These are phyloP conservation scores for Phytophthora multivora DNA, from an alignment of 352 stramenopile species.

Conservation along the genomic window DNA sequence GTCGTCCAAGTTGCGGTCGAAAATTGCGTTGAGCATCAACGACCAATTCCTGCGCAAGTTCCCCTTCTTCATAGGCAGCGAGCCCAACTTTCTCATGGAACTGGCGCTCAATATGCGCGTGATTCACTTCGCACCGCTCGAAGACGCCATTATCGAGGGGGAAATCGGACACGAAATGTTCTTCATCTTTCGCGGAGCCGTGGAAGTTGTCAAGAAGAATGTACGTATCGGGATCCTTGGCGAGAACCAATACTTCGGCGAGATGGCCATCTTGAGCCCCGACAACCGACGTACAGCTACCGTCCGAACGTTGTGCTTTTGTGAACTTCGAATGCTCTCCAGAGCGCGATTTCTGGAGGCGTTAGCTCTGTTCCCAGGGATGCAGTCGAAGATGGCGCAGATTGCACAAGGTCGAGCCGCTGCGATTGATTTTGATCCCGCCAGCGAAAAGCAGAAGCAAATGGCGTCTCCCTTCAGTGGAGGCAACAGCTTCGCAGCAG, in stretches of 20 bases:
- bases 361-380: conserved; percentile 48
- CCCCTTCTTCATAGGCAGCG: conserved; percentile 73
- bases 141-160: conserved; percentile 59
- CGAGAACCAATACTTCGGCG: conserved; percentile 81
- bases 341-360: conserved; percentile 64
- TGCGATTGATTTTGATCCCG: conserved; percentile 8
- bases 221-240: conserved; percentile 61
- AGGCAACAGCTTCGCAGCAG: conserved; percentile 13
- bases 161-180: conserved; percentile 81
- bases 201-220: conserved; percentile 49
- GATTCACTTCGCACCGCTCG: conserved; percentile 65
- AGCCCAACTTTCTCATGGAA: conserved; percentile 82
- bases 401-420: conserved; percentile 42
- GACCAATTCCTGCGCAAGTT: conserved; percentile 80
- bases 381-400: conserved; percentile 67
- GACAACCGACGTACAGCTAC: conserved; percentile 64
- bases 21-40: conserved; percentile 81
- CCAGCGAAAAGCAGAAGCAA: conserved; percentile 27
- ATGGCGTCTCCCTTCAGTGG: conserved; percentile 19
- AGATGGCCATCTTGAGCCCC: conserved; percentile 74
- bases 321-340: conserved; percentile 66
- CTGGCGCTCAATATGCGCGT: conserved; percentile 81
- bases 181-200: conserved; percentile 69
- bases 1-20: conserved; percentile 71
- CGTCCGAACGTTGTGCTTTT: conserved; percentile 74